Percentiles rank a stretch among this genome's conserved stretches.
These are phyloP conservation scores for Pistacia vera DNA, from an alignment of 345 rosid species.

Conservation along the genomic window DNA sequence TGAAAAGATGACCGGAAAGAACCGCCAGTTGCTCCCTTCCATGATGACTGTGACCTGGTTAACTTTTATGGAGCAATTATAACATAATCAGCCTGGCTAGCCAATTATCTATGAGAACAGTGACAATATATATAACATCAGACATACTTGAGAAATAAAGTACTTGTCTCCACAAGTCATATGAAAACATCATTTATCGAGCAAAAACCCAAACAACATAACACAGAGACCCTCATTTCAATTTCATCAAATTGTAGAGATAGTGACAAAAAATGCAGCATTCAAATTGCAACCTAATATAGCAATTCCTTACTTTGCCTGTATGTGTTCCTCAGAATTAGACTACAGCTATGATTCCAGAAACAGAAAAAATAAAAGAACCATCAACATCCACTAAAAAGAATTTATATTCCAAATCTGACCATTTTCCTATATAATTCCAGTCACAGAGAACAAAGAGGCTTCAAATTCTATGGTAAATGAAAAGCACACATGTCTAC, in stretches of 20 bases:
- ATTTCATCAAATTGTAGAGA: neutral
- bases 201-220: neutral
- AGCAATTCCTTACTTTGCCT: neutral
- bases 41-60: constrained; percentile 59
- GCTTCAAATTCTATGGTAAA: neutral
- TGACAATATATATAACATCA: neutral
- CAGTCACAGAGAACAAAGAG: neutral
- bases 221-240: neutral
- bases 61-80: constrained; percentile 43
- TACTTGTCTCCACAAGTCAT: neutral
- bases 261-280: too few relatives aligned
- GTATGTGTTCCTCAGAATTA: neutral
- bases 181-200: neutral
- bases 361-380: neutral
- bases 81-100: constrained; percentile 29
- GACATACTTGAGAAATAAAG: neutral
- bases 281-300: neutral
- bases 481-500: constrained; percentile 36
- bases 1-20: constrained; percentile 76
- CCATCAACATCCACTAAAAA: neutral
- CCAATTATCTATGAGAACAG: neutral
- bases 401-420: too few relatives aligned
- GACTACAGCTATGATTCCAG: neutral
- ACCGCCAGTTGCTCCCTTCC: constrained; percentile 48
- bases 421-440: neutral